phyloP scores from a whole-genome alignment of 2,329 filamentous ascomycete genomes.

The Pezicula radicicola region DNA sequence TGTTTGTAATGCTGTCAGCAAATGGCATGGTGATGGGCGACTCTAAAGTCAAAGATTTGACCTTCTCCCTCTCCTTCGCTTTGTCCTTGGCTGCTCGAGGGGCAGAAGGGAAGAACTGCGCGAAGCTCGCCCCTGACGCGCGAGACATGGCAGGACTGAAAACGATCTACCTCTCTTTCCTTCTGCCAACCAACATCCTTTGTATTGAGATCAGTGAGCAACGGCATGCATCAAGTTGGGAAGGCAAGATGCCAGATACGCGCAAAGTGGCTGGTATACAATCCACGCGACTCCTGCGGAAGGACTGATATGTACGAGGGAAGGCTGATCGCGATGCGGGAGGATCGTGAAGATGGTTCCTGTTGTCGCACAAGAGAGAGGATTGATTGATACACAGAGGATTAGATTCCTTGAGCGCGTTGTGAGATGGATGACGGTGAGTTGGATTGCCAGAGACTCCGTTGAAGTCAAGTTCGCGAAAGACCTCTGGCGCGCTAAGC shows the following conservation, averaged over 20 bases:
- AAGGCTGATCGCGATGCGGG: constrained; percentile 2
- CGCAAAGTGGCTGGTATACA: constrained; percentile 15
- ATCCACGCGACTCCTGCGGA: constrained; percentile 18
- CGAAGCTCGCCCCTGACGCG: constrained; percentile 72
- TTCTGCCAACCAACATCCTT: constrained; percentile 28
- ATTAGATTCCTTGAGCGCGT: constrained; percentile 51
- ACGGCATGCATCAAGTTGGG: constrained; percentile 22
- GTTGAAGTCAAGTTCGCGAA: background rate
- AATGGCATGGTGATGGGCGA: constrained; percentile 25
- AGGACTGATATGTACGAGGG: constrained; percentile 11
- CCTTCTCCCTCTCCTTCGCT: constrained; percentile 59
- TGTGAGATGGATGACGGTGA: background rate
- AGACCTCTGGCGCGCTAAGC: too few relatives aligned
- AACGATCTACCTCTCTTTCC: constrained; percentile 29
- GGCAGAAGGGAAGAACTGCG: constrained; percentile 81
- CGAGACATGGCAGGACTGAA: constrained; percentile 67
- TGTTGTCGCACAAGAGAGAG: constrained; percentile 8
- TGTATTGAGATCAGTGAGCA: constrained; percentile 14
- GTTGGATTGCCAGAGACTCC: constrained; percentile 62
- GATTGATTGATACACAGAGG: constrained; percentile 51
- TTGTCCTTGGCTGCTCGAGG: constrained; percentile 53
- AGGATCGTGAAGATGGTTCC: background rate
- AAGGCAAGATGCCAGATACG: constrained; percentile 15
- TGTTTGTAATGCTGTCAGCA: constrained; percentile 31
- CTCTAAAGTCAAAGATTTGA: constrained; percentile 37